Conservation (phyloP, 1,139 yeast species). For the Keqinozyma sinolaborantium region DNA sequence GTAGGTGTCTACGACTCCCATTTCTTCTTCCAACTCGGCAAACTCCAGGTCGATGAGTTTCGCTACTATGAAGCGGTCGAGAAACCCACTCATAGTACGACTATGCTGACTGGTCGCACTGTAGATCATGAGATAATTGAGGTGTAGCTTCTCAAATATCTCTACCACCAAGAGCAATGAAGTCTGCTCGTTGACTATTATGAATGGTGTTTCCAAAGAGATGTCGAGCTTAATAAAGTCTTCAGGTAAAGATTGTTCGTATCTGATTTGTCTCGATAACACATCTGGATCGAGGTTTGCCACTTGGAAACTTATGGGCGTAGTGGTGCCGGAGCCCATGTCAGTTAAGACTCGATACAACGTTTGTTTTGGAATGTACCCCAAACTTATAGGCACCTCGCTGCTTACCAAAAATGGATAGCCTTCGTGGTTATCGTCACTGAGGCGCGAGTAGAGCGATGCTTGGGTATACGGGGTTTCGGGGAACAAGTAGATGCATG, state of each 20-base stretch:
- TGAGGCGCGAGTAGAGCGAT: slow-evolving; percentile 16
- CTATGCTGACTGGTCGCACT: slow-evolving; percentile 12
- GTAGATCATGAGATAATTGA: slow-evolving; percentile 32
- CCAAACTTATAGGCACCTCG: slow-evolving; percentile 26
- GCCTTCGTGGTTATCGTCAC: slow-evolving; percentile 40
- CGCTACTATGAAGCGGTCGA: slow-evolving; percentile 38
- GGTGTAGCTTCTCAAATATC: slow-evolving; percentile 36
- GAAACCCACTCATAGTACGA: slow-evolving; percentile 32
- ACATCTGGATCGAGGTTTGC: slow-evolving; percentile 14
- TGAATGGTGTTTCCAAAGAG: slow-evolving; percentile 15
- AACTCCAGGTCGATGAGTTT: slow-evolving; percentile 28
- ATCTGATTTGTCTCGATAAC: slow-evolving; percentile 22
- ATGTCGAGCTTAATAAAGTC: slow-evolving; percentile 14
- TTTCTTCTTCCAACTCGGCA: slow-evolving; percentile 15
- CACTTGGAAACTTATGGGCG: slow-evolving; percentile 22
- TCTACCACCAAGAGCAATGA: slow-evolving; percentile 37
- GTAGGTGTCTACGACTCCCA: slow-evolving; percentile 3
- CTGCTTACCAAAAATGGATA: slow-evolving; percentile 34
- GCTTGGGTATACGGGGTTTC: slow-evolving; percentile 20
- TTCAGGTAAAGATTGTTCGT: slow-evolving; percentile 15
- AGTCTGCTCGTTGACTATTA: slow-evolving; percentile 28
- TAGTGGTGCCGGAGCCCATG: slow-evolving; percentile 7
- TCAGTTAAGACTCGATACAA: slow-evolving; percentile 13
- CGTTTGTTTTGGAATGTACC: slow-evolving; percentile 33
- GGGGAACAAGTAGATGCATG: slow-evolving; percentile 29